phyloP scores from a whole-genome alignment of 345 rosid genomes.

The Acer campestre region DNA sequence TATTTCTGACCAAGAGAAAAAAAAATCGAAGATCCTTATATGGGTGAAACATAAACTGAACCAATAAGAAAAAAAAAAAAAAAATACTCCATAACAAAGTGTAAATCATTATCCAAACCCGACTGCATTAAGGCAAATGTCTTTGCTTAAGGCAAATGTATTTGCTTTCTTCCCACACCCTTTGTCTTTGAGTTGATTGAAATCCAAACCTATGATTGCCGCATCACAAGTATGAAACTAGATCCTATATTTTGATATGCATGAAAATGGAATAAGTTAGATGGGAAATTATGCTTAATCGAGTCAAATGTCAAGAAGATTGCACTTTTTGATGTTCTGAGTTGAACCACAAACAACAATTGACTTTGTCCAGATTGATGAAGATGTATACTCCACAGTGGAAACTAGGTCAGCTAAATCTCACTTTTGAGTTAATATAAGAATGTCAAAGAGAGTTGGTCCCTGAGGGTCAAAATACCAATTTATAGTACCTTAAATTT shows the following conservation, averaged over 20 bases:
- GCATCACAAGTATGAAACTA: neutral
- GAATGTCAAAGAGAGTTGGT: neutral
- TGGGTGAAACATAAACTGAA: constrained; percentile 5
- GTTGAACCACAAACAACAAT: neutral
- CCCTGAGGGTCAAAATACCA: too few species aligned
- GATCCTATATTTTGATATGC: neutral
- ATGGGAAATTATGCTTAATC: neutral
- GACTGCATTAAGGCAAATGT: too few species aligned
- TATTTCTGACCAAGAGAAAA: neutral
- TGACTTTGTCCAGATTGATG: neutral
- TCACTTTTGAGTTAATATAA: neutral
- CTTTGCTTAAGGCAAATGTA: too few species aligned
- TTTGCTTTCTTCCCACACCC: too few species aligned
- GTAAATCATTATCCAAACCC: too few species aligned
- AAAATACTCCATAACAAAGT: neutral
- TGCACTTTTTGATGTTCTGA: neutral
- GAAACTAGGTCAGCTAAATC: neutral
- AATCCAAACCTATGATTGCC: neutral
- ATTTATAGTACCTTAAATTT: too few species aligned
- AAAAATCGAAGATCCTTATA: neutral
- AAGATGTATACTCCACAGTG: neutral
- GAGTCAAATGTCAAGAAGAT: neutral
- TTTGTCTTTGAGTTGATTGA: too few species aligned
- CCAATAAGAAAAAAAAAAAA: constrained; percentile 4
- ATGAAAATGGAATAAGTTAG: neutral